Evolutionary conservation across 2,329 filamentous ascomycete genomes (phyloP).

Genomic region (Fusarium compactum): DNA sequence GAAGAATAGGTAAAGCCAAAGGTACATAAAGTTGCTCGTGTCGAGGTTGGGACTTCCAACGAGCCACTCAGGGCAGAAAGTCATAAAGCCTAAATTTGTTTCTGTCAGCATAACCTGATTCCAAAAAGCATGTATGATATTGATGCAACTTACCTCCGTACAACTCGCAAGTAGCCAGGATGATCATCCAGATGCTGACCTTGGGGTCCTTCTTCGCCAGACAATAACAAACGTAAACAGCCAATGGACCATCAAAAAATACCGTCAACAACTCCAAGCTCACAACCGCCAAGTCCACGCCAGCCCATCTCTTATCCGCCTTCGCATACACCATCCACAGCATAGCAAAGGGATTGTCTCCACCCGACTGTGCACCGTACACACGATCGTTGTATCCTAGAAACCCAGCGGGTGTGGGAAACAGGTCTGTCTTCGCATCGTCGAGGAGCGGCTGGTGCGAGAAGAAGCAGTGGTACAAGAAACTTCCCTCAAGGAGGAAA

Average conservation of each 20-base stretch:
- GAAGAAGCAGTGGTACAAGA: slow-evolving; percentile 95
- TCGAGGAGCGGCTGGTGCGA: slow-evolving; percentile 57
- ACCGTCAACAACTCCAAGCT: slow-evolving; percentile 76
- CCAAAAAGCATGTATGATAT: neutral
- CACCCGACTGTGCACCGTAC: slow-evolving; percentile 69
- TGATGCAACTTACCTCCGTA: slow-evolving; percentile 67
- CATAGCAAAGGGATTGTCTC: slow-evolving; percentile 66
- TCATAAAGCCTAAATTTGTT: slow-evolving; percentile 70
- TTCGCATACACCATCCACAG: slow-evolving; percentile 78
- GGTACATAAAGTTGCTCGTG: slow-evolving; percentile 75
- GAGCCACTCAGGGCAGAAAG: slow-evolving; percentile 77
- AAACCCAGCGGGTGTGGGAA: slow-evolving; percentile 65
- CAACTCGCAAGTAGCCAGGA: slow-evolving; percentile 74
- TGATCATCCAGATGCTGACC: slow-evolving; percentile 71
- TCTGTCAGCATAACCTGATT: neutral
- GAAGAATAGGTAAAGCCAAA: slow-evolving; percentile 75
- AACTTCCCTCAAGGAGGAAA: slow-evolving; percentile 89
- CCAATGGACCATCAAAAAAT: slow-evolving; percentile 70
- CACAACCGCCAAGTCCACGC: slow-evolving; percentile 71
- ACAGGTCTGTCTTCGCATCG: slow-evolving; percentile 50
- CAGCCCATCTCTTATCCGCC: slow-evolving; percentile 73
- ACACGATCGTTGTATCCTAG: slow-evolving; percentile 61
- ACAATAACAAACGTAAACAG: slow-evolving; percentile 70
- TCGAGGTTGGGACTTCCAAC: slow-evolving; percentile 72
- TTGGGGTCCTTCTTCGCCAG: slow-evolving; percentile 66